Percentiles rank a stretch among this genome's conserved stretches.
Evolutionary conservation across 257 asterid genomes (phyloP).

Genomic region (Echites panduratus): DNA sequence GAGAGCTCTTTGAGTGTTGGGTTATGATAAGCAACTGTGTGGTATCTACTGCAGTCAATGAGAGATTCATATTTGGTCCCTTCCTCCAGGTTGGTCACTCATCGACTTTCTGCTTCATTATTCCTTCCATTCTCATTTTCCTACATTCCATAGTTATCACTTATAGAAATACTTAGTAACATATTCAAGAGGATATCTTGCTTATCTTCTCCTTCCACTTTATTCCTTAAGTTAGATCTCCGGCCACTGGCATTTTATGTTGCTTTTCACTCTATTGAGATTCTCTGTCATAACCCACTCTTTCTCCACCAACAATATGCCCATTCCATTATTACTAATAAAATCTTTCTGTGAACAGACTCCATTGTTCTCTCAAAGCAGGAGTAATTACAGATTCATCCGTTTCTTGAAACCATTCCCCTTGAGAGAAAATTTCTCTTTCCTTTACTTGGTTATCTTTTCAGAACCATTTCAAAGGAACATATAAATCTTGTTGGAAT

Average conservation of each 20-base stretch:
- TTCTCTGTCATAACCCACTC: not conserved
- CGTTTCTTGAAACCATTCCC: not conserved
- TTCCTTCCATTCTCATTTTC: constrained; percentile 20
- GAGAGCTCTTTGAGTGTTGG: constrained; percentile 30
- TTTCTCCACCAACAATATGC: not conserved
- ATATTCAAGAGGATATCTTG: not conserved
- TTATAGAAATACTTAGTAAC: not conserved
- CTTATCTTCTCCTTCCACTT: not conserved
- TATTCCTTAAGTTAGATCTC: constrained; percentile 1
- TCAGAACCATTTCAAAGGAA: not conserved
- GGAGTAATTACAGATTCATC: not conserved
- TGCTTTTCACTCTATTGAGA: not conserved
- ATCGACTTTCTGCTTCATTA: constrained; percentile 20
- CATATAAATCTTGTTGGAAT: not conserved
- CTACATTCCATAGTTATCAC: constrained; percentile 15
- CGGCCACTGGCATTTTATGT: not conserved
- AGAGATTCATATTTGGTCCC: constrained; percentile 22
- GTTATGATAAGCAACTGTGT: constrained; percentile 24
- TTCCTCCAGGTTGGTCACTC: constrained; percentile 31
- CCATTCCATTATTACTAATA: not conserved
- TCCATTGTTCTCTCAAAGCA: not conserved
- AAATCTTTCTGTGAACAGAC: not conserved
- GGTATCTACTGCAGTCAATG: constrained; percentile 22
- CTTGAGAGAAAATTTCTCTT: not conserved
- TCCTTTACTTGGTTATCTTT: not conserved